These are phyloP conservation scores for Epichloe scottii DNA, from an alignment of 2,329 filamentous ascomycete genomes.

Conservation along the genomic window DNA sequence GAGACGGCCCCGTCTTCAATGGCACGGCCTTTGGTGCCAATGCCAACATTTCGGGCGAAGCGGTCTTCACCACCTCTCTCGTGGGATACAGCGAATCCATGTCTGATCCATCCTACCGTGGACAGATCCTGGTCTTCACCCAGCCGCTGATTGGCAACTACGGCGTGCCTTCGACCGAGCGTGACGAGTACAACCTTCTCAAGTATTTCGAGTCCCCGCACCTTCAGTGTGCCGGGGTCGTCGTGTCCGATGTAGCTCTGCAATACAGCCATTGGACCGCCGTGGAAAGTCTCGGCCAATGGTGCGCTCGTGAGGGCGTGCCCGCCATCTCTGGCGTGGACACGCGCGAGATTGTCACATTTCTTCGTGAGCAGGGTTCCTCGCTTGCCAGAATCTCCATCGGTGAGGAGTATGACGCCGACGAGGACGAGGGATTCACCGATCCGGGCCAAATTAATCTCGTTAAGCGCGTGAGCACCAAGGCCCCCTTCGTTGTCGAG, in stretches of 20 bases:
- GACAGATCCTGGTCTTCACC: constrained; percentile 97
- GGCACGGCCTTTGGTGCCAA: constrained; percentile 95
- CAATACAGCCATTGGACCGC: constrained; percentile 98
- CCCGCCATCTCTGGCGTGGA: constrained; percentile 95
- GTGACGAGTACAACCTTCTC: constrained; percentile 80
- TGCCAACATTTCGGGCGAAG: constrained; percentile 92
- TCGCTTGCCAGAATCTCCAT: constrained; percentile 89
- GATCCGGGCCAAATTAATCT: constrained; percentile 96
- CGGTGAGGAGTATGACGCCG: constrained; percentile 95
- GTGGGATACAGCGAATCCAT: constrained; percentile 96
- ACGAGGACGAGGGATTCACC: constrained; percentile 91
- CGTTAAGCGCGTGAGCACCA: constrained; percentile 92
- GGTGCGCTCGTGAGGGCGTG: constrained; percentile 93
- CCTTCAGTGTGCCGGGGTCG: constrained; percentile 90
- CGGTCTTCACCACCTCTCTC: constrained; percentile 95
- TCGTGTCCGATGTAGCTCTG: constrained; percentile 86
- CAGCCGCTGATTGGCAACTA: constrained; percentile 98
- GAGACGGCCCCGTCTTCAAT: constrained; percentile 89
- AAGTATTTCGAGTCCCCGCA: constrained; percentile 98
- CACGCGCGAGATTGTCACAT: constrained; percentile 90
- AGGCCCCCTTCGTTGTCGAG: constrained; percentile 91
- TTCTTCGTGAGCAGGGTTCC: constrained; percentile 90
- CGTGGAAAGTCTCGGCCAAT: constrained; percentile 81
- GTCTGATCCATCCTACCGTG: constrained; percentile 77
- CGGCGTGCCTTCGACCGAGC: constrained; percentile 75